phyloP scores from a whole-genome alignment of 345 rosid genomes.

The Aquilaria malaccensis region DNA sequence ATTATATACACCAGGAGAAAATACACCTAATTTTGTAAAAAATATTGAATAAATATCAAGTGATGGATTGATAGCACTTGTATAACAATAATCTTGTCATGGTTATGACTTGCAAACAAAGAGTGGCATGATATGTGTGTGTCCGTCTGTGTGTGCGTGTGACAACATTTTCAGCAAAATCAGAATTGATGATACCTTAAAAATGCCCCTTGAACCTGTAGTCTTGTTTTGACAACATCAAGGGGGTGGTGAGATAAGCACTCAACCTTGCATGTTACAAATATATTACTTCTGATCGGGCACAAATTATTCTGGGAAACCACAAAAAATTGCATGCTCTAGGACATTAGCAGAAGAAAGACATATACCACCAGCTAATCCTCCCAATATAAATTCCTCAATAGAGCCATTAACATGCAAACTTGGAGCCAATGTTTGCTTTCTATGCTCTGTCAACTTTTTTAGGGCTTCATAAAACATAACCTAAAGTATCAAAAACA shows the following conservation, averaged over 20 bases:
- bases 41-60: too few species aligned
- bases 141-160: too few species aligned
- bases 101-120: too few species aligned
- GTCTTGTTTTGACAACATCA: conserved; percentile 86
- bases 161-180: neutral
- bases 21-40: too few species aligned
- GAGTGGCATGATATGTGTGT: too few species aligned
- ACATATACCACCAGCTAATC: conserved; percentile 89
- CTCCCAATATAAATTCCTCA: conserved; percentile 84
- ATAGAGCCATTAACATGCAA: conserved; percentile 43
- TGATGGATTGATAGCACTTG: too few species aligned
- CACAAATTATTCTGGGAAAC: conserved; percentile 4
- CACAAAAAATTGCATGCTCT: neutral
- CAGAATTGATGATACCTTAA: conserved; percentile 48
- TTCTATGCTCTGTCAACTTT: too few species aligned
- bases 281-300: neutral
- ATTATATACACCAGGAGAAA: too few species aligned
- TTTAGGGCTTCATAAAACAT: too few species aligned
- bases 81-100: too few species aligned
- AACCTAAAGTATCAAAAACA: too few species aligned
- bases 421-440: conserved; percentile 40
- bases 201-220: conserved; percentile 85
- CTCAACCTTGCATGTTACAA: conserved; percentile 54
- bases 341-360: conserved; percentile 10
- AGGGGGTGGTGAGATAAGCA: conserved; percentile 86